A percentile compares a stretch with the other conserved stretches of the same genome.
These are phyloP conservation scores for Lactifluus subvellereus DNA, from an alignment of 768 basidiomycete genomes.

Conservation along the genomic window DNA sequence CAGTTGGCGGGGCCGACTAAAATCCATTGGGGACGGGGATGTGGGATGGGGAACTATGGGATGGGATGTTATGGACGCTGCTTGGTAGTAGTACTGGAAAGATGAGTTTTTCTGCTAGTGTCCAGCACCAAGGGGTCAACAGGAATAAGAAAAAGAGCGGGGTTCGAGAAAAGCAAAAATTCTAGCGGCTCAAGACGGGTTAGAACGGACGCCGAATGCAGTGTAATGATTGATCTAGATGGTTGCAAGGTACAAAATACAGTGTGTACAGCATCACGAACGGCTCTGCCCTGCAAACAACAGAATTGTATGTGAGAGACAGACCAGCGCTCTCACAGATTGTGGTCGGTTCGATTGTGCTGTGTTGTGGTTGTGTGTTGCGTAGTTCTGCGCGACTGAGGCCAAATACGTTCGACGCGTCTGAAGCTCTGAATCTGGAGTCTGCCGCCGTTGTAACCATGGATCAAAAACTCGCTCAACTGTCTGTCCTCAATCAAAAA, in stretches of 20 bases:
- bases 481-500: conserved; percentile 65
- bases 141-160: neutral
- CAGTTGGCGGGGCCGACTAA: conserved; percentile 32
- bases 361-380: neutral
- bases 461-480: conserved; percentile 62
- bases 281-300: neutral
- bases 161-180: neutral
- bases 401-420: neutral
- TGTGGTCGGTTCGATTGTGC: neutral
- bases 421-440: neutral
- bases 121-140: conserved; percentile 6
- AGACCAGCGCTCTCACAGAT: neutral
- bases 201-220: neutral
- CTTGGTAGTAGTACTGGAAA: neutral
- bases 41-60: conserved; percentile 31
- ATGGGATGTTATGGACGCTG: neutral
- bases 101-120: neutral
- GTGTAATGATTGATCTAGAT: neutral
- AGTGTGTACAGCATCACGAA: neutral
- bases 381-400: neutral
- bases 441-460: conserved; percentile 32
- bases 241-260: conserved; percentile 8
- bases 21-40: conserved; percentile 35
- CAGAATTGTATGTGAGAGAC: neutral
- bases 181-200: neutral